These are phyloP conservation scores for Saccharomyces hybrid DNA, from an alignment of 1,139 yeast species.

Conservation along the genomic window DNA sequence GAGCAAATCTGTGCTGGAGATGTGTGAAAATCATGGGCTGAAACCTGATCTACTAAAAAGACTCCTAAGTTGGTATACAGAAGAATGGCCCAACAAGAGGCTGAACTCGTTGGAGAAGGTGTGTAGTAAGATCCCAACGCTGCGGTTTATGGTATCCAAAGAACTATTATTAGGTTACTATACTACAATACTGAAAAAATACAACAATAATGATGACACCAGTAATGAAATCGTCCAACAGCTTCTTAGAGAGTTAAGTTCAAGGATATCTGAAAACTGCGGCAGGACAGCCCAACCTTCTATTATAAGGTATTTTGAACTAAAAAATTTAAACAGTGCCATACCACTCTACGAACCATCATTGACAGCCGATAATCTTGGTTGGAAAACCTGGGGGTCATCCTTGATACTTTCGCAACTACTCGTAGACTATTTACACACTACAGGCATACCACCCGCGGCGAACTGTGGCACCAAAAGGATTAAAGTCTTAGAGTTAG, in stretches of 20 bases:
- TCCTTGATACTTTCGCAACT: constrained; percentile 61
- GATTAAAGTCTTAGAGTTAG: constrained; percentile 56
- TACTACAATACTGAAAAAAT: constrained; percentile 54
- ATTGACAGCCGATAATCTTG: constrained; percentile 76
- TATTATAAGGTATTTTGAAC: constrained; percentile 42
- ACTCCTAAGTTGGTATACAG: constrained; percentile 39
- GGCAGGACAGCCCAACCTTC: constrained; percentile 84
- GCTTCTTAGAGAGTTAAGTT: constrained; percentile 45
- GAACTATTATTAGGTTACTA: constrained; percentile 48
- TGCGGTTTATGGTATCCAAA: constrained; percentile 10
- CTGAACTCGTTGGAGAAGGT: constrained; percentile 26
- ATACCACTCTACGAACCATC: constrained; percentile 71
- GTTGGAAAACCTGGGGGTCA: constrained; percentile 95
- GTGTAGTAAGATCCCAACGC: constrained; percentile 27
- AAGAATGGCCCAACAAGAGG: constrained; percentile 34
- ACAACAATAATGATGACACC: constrained; percentile 26
- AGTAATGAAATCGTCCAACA: constrained; percentile 36
- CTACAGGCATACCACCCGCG: constrained; percentile 33
- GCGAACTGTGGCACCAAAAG: constrained; percentile 35
- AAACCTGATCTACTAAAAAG: constrained; percentile 3
- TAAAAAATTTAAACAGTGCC: constrained; percentile 32
- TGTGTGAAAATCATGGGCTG: not conserved
- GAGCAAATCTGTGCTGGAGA: constrained; percentile 1
- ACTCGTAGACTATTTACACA: constrained; percentile 12
- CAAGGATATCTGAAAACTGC: constrained; percentile 69